Base-by-base conservation (phyloP, 179 eudicot genomes). In the Patellifolia procumbens region DNA sequence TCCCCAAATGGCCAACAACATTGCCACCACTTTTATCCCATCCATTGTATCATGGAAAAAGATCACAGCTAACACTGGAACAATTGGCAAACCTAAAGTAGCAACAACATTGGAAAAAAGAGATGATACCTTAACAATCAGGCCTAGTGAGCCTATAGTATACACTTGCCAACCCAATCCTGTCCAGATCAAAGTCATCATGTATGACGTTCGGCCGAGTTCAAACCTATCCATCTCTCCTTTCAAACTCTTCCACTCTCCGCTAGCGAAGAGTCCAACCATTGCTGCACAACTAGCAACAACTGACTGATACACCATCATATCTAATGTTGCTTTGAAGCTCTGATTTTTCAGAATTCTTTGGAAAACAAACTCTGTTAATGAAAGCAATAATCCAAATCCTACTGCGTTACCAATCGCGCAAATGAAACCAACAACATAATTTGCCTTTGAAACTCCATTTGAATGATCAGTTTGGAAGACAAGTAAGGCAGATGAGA, bases 1-100 rank as follows among this genome's bases (percentile, higher is more conserved):
- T 3, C 91, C 92, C 91, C 92, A 89, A 35, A 88, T 7, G 22
- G 92, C 91, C 79, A 88, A 74, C 59, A 88, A 17, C 84, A 89
- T 72, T 19, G 91, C 81, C 7, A 88, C 68, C 13, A 78, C 80
- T 78, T 88, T 88, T 11, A 83, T 60, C 24, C 91, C 89, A 67
- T 78, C 77, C 92, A 89, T 86, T 43, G 70, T 58, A 17, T 89
- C 92, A 16, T 80, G 86, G 48, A 87, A 87, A 60, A 89, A 74
- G 29, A 84, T 22, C 32, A 83, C 88, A 5, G 91, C 88, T 2
- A 81, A 69, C 32, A 87, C 81, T 1, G 92, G 89, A 61, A 80
- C 78, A 37, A 89, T 70, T 0, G 91, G 92, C 75, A 87, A 43
- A 17, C 87, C 89, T 1, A 84, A 28, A 35, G 88, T 83, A 26